Evolutionary conservation across 2,329 filamentous ascomycete species (phyloP).

Genomic region (Clarireedia hainanense): DNA sequence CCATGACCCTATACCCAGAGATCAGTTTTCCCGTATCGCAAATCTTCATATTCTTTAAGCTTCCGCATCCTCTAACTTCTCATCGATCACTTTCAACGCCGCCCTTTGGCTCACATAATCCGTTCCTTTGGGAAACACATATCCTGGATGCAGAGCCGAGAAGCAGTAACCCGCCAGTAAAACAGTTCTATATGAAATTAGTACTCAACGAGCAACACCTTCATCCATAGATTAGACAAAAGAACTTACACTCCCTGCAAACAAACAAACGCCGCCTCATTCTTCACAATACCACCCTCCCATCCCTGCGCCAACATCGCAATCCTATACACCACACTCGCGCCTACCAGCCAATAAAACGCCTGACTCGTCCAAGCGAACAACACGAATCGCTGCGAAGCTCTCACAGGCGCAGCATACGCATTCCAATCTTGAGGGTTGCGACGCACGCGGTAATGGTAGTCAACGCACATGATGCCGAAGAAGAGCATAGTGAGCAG

Average conservation of each 20-base stretch:
- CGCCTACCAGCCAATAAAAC: not conserved
- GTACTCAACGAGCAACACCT: not conserved
- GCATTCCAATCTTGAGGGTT: not conserved
- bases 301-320: not conserved
- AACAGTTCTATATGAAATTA: not conserved
- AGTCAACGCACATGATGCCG: not conserved
- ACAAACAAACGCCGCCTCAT: conserved; percentile 1
- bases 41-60: not conserved
- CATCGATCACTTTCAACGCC: not conserved
- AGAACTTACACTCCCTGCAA: not conserved
- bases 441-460: not conserved
- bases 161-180: not conserved
- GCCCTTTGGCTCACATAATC: not conserved
- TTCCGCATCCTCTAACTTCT: conserved; percentile 1
- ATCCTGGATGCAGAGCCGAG: not conserved
- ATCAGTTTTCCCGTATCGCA: not conserved
- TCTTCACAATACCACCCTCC: not conserved
- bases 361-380: not conserved
- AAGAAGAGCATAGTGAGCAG: not conserved
- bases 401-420: not conserved
- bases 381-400: not conserved
- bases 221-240: not conserved
- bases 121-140: not conserved
- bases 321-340: not conserved
- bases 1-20: not conserved